Evolutionary conservation across 352 stramenopile genomes (phyloP).

Genomic region (Pythium brassicae): DNA sequence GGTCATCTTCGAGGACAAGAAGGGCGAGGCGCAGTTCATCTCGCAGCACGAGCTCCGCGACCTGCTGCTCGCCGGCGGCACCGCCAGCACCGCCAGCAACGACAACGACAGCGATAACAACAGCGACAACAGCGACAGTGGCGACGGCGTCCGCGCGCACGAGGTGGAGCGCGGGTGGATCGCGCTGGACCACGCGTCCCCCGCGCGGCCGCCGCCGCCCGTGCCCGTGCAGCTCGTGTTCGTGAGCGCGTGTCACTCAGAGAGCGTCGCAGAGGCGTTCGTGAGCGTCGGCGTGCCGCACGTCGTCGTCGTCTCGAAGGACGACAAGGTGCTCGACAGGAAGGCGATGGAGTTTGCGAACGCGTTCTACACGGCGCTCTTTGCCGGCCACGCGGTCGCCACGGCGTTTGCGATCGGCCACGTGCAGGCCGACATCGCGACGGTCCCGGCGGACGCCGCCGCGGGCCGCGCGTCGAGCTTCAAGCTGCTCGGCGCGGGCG

Average conservation of each 20-base stretch:
- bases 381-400: conserved; percentile 69
- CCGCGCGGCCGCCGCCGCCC: conserved; percentile 25
- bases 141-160: conserved; percentile 21
- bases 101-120: conserved; percentile 7
- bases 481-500: conserved; percentile 70
- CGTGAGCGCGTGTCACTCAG: conserved; percentile 87
- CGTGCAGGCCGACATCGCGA: conserved; percentile 69
- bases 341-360: conserved; percentile 87
- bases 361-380: conserved; percentile 87
- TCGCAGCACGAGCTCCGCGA: conserved; percentile 76
- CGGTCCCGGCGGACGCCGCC: too few species aligned
- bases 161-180: conserved; percentile 49
- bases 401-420: conserved; percentile 83
- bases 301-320: conserved; percentile 86
- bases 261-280: conserved; percentile 85
- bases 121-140: conserved; percentile 7
- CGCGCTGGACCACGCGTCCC: conserved; percentile 30
- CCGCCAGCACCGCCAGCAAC: conserved; percentile 20
- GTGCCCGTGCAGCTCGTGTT: conserved; percentile 81
- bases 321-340: conserved; percentile 83
- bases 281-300: conserved; percentile 86
- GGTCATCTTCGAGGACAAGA: conserved; percentile 80
- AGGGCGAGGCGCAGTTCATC: conserved; percentile 79
- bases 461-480: too few species aligned
- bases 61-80: conserved; percentile 61